These are phyloP conservation scores for Talaromyces rugulosus DNA, from an alignment of 2,329 filamentous ascomycete genomes.

Conservation along the genomic window DNA sequence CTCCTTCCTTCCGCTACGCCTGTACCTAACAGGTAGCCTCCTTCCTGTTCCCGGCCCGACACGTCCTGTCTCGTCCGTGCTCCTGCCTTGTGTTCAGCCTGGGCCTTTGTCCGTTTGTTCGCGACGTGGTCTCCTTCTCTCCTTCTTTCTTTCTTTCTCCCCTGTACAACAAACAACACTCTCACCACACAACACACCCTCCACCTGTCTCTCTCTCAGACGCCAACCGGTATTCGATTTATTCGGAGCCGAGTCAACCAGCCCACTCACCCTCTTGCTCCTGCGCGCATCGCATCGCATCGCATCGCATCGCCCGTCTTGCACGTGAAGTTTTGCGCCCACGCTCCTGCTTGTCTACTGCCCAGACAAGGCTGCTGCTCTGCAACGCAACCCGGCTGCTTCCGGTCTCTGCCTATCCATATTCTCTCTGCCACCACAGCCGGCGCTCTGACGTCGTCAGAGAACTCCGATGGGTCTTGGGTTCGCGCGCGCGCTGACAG, in stretches of 20 bases:
- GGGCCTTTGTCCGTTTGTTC: neutral
- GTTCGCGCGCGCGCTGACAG: conserved; percentile 1
- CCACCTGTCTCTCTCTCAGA: neutral
- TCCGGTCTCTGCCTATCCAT: neutral
- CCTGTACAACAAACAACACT: neutral
- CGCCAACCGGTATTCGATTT: neutral
- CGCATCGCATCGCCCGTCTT: neutral
- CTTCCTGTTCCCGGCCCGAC: neutral
- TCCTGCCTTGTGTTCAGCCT: neutral
- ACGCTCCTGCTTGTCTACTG: neutral
- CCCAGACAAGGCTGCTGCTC: neutral
- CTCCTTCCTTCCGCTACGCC: conserved; percentile 6
- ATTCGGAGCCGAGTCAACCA: neutral
- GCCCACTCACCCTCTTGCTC: neutral
- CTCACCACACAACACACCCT: neutral
- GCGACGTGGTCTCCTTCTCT: neutral
- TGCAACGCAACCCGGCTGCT: neutral
- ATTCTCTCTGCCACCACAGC: neutral
- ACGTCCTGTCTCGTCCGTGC: neutral
- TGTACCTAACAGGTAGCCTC: neutral
- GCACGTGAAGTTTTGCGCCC: neutral
- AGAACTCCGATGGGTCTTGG: conserved; percentile 10
- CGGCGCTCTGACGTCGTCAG: conserved; percentile 6
- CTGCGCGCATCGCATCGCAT: neutral
- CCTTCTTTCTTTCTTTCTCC: neutral